Evolutionary conservation across 768 basidiomycete species (phyloP).

Genomic region (Leccinellum rugosiceps): DNA sequence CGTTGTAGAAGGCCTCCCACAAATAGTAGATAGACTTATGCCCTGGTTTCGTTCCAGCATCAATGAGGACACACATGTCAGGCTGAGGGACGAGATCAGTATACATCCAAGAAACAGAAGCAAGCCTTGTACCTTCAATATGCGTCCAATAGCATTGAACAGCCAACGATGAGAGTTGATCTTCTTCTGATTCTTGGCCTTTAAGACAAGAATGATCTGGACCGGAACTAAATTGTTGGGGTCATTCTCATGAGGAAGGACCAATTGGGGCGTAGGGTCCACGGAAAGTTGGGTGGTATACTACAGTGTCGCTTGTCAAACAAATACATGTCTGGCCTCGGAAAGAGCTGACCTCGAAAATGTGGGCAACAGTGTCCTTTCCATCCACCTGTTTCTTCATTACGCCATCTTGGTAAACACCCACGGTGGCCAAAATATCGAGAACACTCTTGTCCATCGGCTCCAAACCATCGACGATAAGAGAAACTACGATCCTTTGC

Average conservation of each 20-base stretch:
- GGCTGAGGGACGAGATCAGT: conserved; percentile 49
- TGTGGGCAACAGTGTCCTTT: conserved; percentile 88
- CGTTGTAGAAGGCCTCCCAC: conserved; percentile 89
- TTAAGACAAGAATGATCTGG: conserved; percentile 86
- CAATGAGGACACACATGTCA: conserved; percentile 88
- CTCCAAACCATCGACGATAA: conserved; percentile 91
- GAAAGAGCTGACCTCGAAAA: conserved; percentile 72
- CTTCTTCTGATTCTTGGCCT: conserved; percentile 95
- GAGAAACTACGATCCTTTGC: conserved; percentile 88
- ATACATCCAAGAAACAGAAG: conserved; percentile 2
- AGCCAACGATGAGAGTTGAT: conserved; percentile 96
- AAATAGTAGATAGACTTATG: conserved; percentile 95
- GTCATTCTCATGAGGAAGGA: conserved; percentile 86
- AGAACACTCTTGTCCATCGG: conserved; percentile 94
- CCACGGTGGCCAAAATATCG: conserved; percentile 84
- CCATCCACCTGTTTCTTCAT: conserved; percentile 92
- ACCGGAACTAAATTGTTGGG: conserved; percentile 92
- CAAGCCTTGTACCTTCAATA: conserved; percentile 55
- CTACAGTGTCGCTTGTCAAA: conserved; percentile 37
- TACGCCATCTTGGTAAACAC: conserved; percentile 91
- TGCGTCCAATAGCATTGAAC: conserved; percentile 88
- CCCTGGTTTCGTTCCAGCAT: conserved; percentile 95
- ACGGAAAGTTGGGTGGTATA: conserved; percentile 97
- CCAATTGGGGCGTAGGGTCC: conserved; percentile 84
- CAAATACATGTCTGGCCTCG: not conserved